These are phyloP conservation scores for Fraxinus albicans DNA, from an alignment of 305 asterid species.

Conservation along the genomic window DNA sequence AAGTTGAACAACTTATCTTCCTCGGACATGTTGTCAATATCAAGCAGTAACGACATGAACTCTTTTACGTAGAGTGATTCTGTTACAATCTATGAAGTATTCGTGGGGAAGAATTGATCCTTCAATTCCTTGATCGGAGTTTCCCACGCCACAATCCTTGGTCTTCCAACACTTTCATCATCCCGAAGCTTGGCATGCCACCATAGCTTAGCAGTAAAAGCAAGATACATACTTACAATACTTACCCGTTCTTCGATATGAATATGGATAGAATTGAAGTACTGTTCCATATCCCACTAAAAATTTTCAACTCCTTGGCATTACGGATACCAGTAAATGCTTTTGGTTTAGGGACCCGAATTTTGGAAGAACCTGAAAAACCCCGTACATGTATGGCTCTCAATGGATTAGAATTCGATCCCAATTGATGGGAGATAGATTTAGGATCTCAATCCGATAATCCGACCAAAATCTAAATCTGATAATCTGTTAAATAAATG, in stretches of 20 bases:
- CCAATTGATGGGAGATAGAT: no score
- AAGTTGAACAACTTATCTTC: slow-evolving; percentile 11
- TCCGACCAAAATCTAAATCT: no score
- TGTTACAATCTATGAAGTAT: background rate
- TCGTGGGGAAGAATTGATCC: background rate
- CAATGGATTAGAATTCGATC: no score
- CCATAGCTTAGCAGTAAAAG: background rate
- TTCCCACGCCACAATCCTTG: background rate
- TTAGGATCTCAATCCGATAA: no score
- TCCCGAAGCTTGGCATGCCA: background rate
- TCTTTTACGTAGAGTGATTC: background rate
- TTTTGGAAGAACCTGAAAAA: no score
- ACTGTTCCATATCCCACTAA: background rate
- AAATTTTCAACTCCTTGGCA: background rate
- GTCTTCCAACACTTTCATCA: background rate
- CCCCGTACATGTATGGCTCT: no score
- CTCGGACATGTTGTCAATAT: background rate
- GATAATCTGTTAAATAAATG: no score
- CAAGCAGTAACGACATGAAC: background rate
- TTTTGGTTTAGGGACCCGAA: background rate
- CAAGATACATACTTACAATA: background rate
- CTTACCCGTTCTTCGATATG: background rate
- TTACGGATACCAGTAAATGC: background rate
- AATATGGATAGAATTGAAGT: background rate
- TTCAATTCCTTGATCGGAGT: no score